Conservation (phyloP, 441 rosid genomes). For the Pelargonium cotyledonis region DNA sequence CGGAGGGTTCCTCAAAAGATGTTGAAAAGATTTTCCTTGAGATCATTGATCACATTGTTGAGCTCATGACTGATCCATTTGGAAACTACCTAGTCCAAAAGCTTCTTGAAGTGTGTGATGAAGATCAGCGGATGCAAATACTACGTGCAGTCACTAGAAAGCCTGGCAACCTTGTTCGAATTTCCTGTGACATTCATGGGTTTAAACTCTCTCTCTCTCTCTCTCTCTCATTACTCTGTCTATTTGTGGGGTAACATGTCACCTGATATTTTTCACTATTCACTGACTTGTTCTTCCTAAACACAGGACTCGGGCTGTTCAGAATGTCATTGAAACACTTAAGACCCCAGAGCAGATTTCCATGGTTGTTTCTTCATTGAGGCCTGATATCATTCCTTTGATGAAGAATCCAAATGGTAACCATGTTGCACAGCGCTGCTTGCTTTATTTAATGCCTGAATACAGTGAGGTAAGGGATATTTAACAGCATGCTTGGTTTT, state of each 20-base stretch:
- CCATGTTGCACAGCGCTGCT: slow-evolving; percentile 73
- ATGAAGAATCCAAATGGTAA: slow-evolving; percentile 72
- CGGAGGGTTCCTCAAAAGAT: slow-evolving; percentile 56
- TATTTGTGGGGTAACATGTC: neutral
- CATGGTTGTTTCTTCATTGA: slow-evolving; percentile 46
- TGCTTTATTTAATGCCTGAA: slow-evolving; percentile 48
- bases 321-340: slow-evolving; percentile 64
- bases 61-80: slow-evolving; percentile 76
- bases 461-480: slow-evolving; percentile 43
- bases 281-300: slow-evolving; percentile 7
- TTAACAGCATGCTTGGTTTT: neutral
- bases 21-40: slow-evolving; percentile 58
- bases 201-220: slow-evolving; percentile 28
- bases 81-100: slow-evolving; percentile 80
- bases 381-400: slow-evolving; percentile 58
- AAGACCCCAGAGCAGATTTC: slow-evolving; percentile 49
- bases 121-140: slow-evolving; percentile 56
- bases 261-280: slow-evolving; percentile 11
- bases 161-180: slow-evolving; percentile 51
- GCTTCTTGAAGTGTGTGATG: slow-evolving; percentile 74
- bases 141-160: slow-evolving; percentile 50
- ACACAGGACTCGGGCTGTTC: slow-evolving; percentile 71
- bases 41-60: slow-evolving; percentile 62
- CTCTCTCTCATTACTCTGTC: slow-evolving; percentile 7
- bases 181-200: slow-evolving; percentile 89